phyloP scores from a whole-genome alignment of 2,329 filamentous ascomycete genomes.

The Cytospora schulzeri region DNA sequence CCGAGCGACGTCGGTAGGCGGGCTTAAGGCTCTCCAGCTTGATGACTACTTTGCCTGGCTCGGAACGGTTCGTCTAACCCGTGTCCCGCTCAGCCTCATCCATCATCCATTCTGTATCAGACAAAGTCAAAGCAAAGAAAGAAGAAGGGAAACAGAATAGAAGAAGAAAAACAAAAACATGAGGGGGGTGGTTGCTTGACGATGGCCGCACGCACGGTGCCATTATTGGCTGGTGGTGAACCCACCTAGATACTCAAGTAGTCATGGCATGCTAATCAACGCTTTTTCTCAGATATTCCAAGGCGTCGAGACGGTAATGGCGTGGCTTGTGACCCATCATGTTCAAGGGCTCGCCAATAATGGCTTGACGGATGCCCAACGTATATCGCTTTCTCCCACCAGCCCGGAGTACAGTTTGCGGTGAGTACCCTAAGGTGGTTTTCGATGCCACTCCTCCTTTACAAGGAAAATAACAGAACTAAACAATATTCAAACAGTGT shows the following conservation, averaged over 20 bases:
- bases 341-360: slow-evolving; percentile 54
- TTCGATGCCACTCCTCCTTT: background rate
- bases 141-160: too few relatives aligned
- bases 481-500: slow-evolving; percentile 40
- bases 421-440: too few relatives aligned
- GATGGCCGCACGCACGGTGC: too few relatives aligned
- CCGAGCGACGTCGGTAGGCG: slow-evolving; percentile 31
- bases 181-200: background rate
- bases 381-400: slow-evolving; percentile 43
- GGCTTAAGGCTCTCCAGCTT: slow-evolving; percentile 30
- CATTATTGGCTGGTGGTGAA: background rate
- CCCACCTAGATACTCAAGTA: too few relatives aligned
- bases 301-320: background rate
- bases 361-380: slow-evolving; percentile 53
- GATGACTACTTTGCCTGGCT: slow-evolving; percentile 36
- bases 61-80: slow-evolving; percentile 22
- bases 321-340: background rate
- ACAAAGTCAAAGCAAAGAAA: too few relatives aligned
- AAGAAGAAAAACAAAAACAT: too few relatives aligned
- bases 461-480: slow-evolving; percentile 30
- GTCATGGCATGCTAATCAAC: background rate
- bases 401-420: slow-evolving; percentile 43
- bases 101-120: too few relatives aligned
- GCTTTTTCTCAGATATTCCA: slow-evolving; percentile 14
- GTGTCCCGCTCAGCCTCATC: background rate